These are phyloP conservation scores for Wallacemonas sp. DNA, from an alignment of 208 protist genomes.

Conservation along the genomic window DNA sequence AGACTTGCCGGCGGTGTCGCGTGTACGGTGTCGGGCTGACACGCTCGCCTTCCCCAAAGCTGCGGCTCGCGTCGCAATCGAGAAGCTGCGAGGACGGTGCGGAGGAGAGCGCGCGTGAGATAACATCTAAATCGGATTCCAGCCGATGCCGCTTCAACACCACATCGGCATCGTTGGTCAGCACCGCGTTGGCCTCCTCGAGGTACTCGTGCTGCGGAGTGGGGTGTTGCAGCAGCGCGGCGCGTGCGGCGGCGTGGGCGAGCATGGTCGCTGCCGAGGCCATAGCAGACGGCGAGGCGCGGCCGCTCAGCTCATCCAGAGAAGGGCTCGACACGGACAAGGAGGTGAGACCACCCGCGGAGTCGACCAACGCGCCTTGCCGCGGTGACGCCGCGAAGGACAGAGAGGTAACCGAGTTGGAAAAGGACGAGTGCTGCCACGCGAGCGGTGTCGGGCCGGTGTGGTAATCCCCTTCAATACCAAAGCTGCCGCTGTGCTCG, in stretches of 20 bases:
- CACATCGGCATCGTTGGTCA: constrained; percentile 4
- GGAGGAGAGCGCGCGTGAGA: constrained; percentile 14
- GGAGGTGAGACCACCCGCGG: background rate
- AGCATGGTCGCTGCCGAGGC: constrained; percentile 23
- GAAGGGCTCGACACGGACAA: background rate
- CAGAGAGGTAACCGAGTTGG: constrained; percentile 1
- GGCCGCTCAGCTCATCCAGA: background rate
- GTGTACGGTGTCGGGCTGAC: constrained; percentile 9
- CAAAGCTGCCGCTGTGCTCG: constrained; percentile 1
- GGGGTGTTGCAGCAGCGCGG: no score
- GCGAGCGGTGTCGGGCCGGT: constrained; percentile 5
- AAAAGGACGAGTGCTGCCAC: background rate
- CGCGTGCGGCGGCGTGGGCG: constrained; percentile 13
- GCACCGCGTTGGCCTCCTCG: background rate
- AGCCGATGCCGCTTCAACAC: constrained; percentile 5
- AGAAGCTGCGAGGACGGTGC: constrained; percentile 7
- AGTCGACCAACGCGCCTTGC: background rate
- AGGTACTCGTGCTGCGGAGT: background rate
- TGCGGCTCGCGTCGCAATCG: no score
- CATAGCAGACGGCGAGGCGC: constrained; percentile 19
- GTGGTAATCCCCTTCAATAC: background rate
- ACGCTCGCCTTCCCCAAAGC: no score
- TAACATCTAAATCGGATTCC: constrained; percentile 9
- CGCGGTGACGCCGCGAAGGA: background rate
- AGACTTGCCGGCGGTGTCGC: constrained; percentile 23